phyloP scores from a whole-genome alignment of 768 basidiomycete genomes.

The Amanita phalloides region DNA sequence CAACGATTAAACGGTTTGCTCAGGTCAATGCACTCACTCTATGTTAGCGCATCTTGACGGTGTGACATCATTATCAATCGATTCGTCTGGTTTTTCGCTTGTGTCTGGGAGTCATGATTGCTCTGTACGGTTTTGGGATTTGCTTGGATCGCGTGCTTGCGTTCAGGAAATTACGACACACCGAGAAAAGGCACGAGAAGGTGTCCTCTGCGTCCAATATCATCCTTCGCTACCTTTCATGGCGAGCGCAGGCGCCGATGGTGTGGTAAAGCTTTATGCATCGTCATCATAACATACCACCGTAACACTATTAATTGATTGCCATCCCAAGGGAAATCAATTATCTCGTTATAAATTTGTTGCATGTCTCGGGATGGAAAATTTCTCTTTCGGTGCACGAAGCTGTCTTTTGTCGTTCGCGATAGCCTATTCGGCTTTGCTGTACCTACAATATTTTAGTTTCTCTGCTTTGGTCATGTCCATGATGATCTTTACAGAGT shows the following conservation, averaged over 20 bases:
- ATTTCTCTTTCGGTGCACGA: background rate
- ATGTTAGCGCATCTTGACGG: constrained; percentile 88
- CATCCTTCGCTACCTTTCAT: constrained; percentile 77
- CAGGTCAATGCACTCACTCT: constrained; percentile 81
- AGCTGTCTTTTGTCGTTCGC: background rate
- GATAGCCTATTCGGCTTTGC: background rate
- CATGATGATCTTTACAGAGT: constrained; percentile 1
- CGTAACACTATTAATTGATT: constrained; percentile 1
- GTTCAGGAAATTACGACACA: constrained; percentile 86
- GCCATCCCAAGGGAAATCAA: background rate
- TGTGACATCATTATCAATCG: constrained; percentile 84
- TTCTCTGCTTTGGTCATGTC: background rate
- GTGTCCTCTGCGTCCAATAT: constrained; percentile 81
- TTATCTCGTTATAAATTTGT: background rate
- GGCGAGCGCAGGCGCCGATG: constrained; percentile 94
- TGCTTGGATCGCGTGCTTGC: constrained; percentile 70
- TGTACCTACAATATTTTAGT: background rate
- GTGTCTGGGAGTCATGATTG: constrained; percentile 92
- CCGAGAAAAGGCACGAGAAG: constrained; percentile 83
- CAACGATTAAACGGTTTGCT: background rate
- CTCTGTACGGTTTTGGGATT: constrained; percentile 90
- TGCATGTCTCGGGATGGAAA: constrained; percentile 2
- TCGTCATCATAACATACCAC: constrained; percentile 46
- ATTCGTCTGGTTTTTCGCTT: constrained; percentile 77
- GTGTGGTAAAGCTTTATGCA: constrained; percentile 84